Evolutionary conservation across 2,329 filamentous ascomycete genomes (phyloP).

Genomic region (Epichloe typhina): DNA sequence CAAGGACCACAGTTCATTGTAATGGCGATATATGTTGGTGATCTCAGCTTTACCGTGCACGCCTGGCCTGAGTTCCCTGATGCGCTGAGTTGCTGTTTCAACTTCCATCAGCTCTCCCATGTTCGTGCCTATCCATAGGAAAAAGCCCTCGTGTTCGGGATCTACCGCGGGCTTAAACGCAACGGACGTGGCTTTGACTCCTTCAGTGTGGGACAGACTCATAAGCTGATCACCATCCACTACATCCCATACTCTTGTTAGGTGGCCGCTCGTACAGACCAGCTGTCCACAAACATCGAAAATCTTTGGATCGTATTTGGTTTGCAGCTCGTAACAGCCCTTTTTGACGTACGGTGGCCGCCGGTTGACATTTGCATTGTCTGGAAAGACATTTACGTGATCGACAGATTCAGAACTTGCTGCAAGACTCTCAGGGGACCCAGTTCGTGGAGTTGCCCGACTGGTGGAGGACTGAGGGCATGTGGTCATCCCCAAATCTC

Average conservation of each 20-base stretch:
- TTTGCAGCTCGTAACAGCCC: conserved; percentile 62
- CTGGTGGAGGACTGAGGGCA: conserved; percentile 8
- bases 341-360: conserved; percentile 63
- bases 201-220: conserved; percentile 74
- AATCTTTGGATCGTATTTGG: conserved; percentile 74
- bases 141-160: conserved; percentile 66
- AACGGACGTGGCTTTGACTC: conserved; percentile 66
- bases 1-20: conserved; percentile 84
- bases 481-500: conserved; percentile 5
- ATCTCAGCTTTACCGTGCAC: conserved; percentile 72
- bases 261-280: conserved; percentile 73
- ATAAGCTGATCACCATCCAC: conserved; percentile 69
- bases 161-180: conserved; percentile 73
- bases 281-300: conserved; percentile 82
- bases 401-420: conserved; percentile 32
- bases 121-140: conserved; percentile 83
- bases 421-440: conserved; percentile 10
- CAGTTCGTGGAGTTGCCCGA: not conserved
- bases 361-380: conserved; percentile 72
- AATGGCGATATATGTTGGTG: conserved; percentile 72
- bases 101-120: conserved; percentile 81
- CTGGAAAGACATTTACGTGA: conserved; percentile 57
- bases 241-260: conserved; percentile 82
- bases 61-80: conserved; percentile 53
- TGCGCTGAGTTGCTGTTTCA: conserved; percentile 60